Evolutionary conservation across 2,329 filamentous ascomycete species (phyloP).

Genomic region (Atkinsonella hypoxylon): DNA sequence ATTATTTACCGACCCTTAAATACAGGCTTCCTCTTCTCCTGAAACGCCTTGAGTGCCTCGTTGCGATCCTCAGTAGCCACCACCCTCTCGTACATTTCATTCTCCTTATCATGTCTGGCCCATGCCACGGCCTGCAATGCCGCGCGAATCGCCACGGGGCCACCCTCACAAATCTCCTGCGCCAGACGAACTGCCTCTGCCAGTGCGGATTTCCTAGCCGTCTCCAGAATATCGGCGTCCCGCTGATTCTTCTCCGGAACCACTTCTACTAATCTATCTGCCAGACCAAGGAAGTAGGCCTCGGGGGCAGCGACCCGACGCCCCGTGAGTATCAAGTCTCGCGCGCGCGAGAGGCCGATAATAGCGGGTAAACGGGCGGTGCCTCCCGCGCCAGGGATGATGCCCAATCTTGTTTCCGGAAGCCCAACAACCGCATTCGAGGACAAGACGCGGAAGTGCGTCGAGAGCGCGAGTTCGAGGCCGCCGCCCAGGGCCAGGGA

Average conservation of each 20-base stretch:
- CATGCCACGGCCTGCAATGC: slow-evolving; percentile 67
- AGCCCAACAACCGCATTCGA: slow-evolving; percentile 69
- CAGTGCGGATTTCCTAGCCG: slow-evolving; percentile 56
- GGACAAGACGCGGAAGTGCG: slow-evolving; percentile 77
- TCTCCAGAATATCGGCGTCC: slow-evolving; percentile 33
- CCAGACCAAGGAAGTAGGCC: slow-evolving; percentile 83
- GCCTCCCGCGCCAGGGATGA: slow-evolving; percentile 88
- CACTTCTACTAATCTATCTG: slow-evolving; percentile 80
- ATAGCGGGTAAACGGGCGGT: slow-evolving; percentile 77
- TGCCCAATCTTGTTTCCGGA: slow-evolving; percentile 84
- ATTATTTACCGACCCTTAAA: slow-evolving; percentile 39
- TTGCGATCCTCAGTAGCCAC: slow-evolving; percentile 74
- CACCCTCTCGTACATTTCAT: slow-evolving; percentile 73
- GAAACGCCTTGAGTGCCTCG: slow-evolving; percentile 80
- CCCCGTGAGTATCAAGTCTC: slow-evolving; percentile 83
- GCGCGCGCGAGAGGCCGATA: slow-evolving; percentile 69
- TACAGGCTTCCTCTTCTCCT: slow-evolving; percentile 47
- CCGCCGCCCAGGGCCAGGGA: slow-evolving; percentile 85
- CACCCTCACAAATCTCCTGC: slow-evolving; percentile 77
- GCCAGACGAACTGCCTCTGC: slow-evolving; percentile 69
- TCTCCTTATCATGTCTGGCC: slow-evolving; percentile 68
- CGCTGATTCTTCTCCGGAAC: slow-evolving; percentile 39
- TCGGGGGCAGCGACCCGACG: slow-evolving; percentile 73
- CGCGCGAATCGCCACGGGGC: slow-evolving; percentile 69
- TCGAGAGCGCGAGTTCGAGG: slow-evolving; percentile 82